A percentile compares a stretch with the other conserved stretches of the same genome.
Conservation (phyloP, 768 basidiomycete species). For the Mycena kentingensis region DNA sequence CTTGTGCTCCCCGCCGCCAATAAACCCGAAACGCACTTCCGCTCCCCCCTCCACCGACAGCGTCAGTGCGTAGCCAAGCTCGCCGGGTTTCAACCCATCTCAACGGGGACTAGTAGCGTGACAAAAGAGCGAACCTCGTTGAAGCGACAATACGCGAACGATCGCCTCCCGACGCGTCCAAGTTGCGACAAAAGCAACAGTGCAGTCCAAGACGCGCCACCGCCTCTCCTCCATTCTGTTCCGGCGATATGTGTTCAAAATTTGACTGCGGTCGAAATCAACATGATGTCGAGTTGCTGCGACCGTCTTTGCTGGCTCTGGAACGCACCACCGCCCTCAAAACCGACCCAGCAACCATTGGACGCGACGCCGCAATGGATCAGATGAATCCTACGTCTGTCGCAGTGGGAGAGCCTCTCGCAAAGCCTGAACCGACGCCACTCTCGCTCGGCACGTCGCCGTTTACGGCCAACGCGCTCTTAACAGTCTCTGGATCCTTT, state of each 20-base stretch:
- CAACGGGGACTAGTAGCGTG: constrained; percentile 1
- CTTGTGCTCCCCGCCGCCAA: constrained; percentile 8
- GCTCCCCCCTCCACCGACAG: neutral
- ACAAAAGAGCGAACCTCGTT: constrained; percentile 16
- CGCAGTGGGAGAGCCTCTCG: neutral
- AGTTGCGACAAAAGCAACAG: neutral
- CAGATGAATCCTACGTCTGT: neutral
- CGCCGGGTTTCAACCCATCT: neutral
- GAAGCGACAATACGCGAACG: constrained; percentile 1
- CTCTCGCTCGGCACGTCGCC: neutral
- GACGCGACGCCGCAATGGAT: neutral
- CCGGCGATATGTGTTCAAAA: constrained; percentile 18
- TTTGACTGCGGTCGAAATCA: constrained; percentile 16
- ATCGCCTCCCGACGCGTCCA: neutral
- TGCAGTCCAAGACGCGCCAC: neutral
- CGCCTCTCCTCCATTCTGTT: neutral
- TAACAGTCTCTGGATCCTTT: constrained; percentile 21
- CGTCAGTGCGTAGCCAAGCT: neutral
- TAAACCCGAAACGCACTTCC: neutral
- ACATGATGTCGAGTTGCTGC: constrained; percentile 15
- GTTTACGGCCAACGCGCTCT: constrained; percentile 17
- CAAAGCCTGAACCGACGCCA: neutral
- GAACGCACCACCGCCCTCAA: neutral
- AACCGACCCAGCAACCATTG: neutral
- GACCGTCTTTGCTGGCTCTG: neutral